Base-by-base conservation (phyloP, 2,329 filamentous ascomycete species). In the Colletotrichum gigasporum region DNA sequence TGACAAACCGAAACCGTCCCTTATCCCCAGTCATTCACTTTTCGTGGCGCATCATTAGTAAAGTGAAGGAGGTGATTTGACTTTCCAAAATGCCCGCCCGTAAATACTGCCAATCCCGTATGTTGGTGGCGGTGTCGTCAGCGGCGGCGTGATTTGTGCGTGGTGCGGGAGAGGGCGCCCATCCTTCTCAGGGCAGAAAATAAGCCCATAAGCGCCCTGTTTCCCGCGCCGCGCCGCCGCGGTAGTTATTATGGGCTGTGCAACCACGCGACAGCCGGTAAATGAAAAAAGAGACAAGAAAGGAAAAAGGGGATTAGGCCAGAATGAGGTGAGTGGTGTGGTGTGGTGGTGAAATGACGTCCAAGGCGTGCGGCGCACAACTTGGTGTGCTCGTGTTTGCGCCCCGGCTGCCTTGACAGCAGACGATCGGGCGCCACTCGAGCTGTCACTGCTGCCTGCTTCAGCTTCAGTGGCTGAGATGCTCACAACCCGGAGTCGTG, bases 401-500 rank as follows among this genome's bases (percentile, higher is more conserved):
- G 34, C 18, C 52, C n/a, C 18, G 18, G 32, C 32, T 56, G 24
- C 24, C 30, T 16, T 14, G 16, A 39, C 41, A 12, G 5, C 9
- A 20, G 26, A 26, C 28, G 12, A 47, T 30, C 55, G 50, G 50
- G 41, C 30, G 50, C 50, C 41, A 35, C 16, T n/a, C 22, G 22
- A 55, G 57, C 50, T 61, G 50, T 32, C 41, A 26, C 11, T 48
- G 51, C 41, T 56, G 51, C 41, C 32, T 56, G 54, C 28, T 53
- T 39, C 59, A 63, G 59, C 63, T 45, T 37, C 30, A 39, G 42
- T 22, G 35, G 14, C 2, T 14, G 2, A 2, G 1, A 5, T 34
- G n/a, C 16, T 53, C 48, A 67, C 55, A 69, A 30, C 11, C 68
- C 68, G 10, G 68, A 69, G 30, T 69, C 68, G 47, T 65, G 53